Percentiles rank a stretch among this genome's conserved stretches.
Evolutionary conservation across 2,329 filamentous ascomycete genomes (phyloP).

Genomic region (Ophiosphaerella korrae): DNA sequence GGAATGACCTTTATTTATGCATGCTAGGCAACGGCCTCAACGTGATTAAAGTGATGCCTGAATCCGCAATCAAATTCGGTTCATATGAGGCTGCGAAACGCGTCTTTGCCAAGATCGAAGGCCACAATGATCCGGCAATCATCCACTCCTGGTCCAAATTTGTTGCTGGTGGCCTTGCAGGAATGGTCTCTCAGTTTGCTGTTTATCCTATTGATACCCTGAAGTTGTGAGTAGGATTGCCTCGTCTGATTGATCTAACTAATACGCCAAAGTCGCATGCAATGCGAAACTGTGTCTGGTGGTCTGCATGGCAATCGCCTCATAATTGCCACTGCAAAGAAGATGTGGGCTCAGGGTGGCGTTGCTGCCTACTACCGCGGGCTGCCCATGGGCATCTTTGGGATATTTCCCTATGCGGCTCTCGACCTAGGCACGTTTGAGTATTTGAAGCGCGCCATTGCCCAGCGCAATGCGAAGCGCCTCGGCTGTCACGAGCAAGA

Average conservation of each 20-base stretch:
- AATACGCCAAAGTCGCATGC: conserved; percentile 67
- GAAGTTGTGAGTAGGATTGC: conserved; percentile 63
- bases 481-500: conserved; percentile 81
- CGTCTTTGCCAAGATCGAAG: conserved; percentile 82
- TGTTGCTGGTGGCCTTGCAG: conserved; percentile 81
- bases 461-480: conserved; percentile 70
- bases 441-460: conserved; percentile 78
- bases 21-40: conserved; percentile 87
- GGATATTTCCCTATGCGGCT: conserved; percentile 97
- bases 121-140: conserved; percentile 77
- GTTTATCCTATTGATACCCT: conserved; percentile 93
- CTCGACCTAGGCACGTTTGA: conserved; percentile 97
- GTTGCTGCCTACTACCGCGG: conserved; percentile 84
- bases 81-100: conserved; percentile 95
- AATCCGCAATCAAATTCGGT: conserved; percentile 97
- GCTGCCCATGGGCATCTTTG: conserved; percentile 88
- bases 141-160: conserved; percentile 89
- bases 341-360: conserved; percentile 82
- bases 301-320: conserved; percentile 83
- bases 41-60: conserved; percentile 97
- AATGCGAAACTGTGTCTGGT: conserved; percentile 89
- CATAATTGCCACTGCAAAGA: conserved; percentile 79
- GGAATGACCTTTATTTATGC: conserved; percentile 14
- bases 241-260: conserved; percentile 3
- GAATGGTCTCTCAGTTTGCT: conserved; percentile 93